Conservation (phyloP, 202 grass and related monocot species). For the Schoenoplectus tabernaemontani region DNA sequence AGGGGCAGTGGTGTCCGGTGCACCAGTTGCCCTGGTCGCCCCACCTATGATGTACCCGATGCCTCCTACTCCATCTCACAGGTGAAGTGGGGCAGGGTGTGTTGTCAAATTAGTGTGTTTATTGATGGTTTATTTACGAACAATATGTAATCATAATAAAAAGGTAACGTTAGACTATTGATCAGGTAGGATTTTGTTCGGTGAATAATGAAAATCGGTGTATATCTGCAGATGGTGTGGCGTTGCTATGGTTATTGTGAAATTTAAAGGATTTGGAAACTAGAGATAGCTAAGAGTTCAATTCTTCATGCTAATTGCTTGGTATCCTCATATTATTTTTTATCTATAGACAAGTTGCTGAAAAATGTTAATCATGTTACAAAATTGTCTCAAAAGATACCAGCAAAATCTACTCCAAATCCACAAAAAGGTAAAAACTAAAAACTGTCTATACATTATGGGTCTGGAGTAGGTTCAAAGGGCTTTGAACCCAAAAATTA, state of each 20-base stretch:
- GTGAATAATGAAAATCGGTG: conserved; percentile 16
- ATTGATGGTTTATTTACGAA: conserved; percentile 15
- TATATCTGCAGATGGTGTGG: conserved; percentile 9
- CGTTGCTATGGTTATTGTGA: not conserved
- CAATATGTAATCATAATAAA: conserved; percentile 8
- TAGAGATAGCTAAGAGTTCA: not conserved
- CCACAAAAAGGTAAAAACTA: not conserved
- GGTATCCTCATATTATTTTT: not conserved
- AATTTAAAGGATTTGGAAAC: not conserved
- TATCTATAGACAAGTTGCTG: not conserved
- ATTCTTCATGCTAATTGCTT: not conserved
- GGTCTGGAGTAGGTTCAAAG: no score
- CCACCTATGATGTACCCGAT: conserved; percentile 47
- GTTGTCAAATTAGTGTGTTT: conserved; percentile 1
- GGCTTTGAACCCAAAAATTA: no score
- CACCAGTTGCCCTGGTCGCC: conserved; percentile 36
- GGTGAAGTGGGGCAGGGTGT: conserved; percentile 23
- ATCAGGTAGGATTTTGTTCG: conserved; percentile 19
- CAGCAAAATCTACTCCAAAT: not conserved
- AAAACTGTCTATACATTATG: not conserved
- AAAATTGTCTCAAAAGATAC: not conserved
- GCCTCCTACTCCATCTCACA: conserved; percentile 50
- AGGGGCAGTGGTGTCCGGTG: conserved; percentile 49
- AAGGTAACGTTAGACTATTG: conserved; percentile 9
- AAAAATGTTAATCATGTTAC: not conserved